Evolutionary conservation across 2,329 filamentous ascomycete species (phyloP).

Genomic region (Scopulariopsis brevicaulis): DNA sequence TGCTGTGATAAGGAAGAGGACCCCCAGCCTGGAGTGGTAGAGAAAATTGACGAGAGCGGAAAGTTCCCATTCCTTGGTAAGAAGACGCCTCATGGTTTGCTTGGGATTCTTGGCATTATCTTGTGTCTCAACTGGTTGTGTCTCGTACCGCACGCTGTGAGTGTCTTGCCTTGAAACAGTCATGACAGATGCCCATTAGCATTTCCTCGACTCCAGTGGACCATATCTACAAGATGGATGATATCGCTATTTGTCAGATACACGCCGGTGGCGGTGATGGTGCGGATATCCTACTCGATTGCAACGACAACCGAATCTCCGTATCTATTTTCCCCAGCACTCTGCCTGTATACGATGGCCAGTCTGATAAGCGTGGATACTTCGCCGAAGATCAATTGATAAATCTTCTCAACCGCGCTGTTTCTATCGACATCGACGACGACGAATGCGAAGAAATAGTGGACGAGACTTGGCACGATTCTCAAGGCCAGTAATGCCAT

Average conservation of each 20-base stretch:
- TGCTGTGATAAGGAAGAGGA: no score
- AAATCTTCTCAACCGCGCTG: constrained; percentile 9
- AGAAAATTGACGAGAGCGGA: no score
- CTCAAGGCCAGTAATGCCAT: constrained; percentile 17
- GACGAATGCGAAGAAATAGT: constrained; percentile 3
- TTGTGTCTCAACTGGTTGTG: no score
- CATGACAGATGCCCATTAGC: no score
- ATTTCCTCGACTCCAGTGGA: not conserved
- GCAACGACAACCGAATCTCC: constrained; percentile 10
- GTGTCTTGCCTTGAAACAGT: no score
- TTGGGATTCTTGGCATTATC: no score
- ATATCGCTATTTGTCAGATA: constrained; percentile 8
- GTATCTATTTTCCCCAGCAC: constrained; percentile 12
- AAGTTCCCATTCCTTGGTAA: no score
- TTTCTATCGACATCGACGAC: constrained; percentile 6
- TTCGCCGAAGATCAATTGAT: constrained; percentile 11
- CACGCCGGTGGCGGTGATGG: constrained; percentile 12
- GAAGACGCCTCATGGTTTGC: no score
- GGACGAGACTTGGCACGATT: constrained; percentile 10
- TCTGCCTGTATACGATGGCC: constrained; percentile 1
- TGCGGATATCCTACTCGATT: constrained; percentile 12
- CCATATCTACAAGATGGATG: constrained; percentile 2
- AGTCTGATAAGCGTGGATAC: not conserved
- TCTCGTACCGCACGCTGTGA: no score
- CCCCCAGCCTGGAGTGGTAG: no score